These are phyloP conservation scores for Clarireedia homoeocarpa DNA, from an alignment of 2,329 filamentous ascomycete genomes.

Conservation along the genomic window DNA sequence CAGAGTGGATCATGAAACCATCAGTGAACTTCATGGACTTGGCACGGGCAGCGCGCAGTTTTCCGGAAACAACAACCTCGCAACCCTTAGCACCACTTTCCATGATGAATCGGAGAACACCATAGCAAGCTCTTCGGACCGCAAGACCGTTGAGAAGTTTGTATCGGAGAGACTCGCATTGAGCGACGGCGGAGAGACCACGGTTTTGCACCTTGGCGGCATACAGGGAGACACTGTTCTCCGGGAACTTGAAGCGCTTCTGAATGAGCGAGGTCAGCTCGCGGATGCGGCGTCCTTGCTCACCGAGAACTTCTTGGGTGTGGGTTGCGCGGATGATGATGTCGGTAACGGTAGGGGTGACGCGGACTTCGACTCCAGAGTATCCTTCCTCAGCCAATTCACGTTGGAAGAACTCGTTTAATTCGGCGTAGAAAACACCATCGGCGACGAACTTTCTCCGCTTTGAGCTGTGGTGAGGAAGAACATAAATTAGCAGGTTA, in stretches of 20 bases:
- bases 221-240: slow-evolving; percentile 99
- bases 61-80: slow-evolving; percentile 98
- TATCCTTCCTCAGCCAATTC: slow-evolving; percentile 99
- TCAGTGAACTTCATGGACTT: slow-evolving; percentile 99
- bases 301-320: slow-evolving; percentile 99
- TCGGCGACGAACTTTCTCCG: slow-evolving; percentile 92
- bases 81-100: slow-evolving; percentile 99
- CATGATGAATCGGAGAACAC: slow-evolving; percentile 99
- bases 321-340: slow-evolving; percentile 97
- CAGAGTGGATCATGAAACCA: slow-evolving; percentile 99
- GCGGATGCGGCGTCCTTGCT: slow-evolving; percentile 99
- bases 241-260: slow-evolving; percentile 99
- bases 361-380: slow-evolving; percentile 99
- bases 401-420: slow-evolving; percentile 99
- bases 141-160: slow-evolving; percentile 99
- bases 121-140: slow-evolving; percentile 97
- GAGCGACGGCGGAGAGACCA: slow-evolving; percentile 97
- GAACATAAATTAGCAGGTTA: background rate
- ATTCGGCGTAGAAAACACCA: slow-evolving; percentile 99
- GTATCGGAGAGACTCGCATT: slow-evolving; percentile 99
- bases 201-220: slow-evolving; percentile 99
- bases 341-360: slow-evolving; percentile 95
- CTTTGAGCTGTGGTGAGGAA: slow-evolving; percentile 61
- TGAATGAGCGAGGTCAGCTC: slow-evolving; percentile 99
- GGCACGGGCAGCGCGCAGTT: slow-evolving; percentile 96